A percentile compares a stretch with the other conserved stretches of the same genome.
Conservation (phyloP, 495 filamentous ascomycete genomes). For the Xylaria longipes region DNA sequence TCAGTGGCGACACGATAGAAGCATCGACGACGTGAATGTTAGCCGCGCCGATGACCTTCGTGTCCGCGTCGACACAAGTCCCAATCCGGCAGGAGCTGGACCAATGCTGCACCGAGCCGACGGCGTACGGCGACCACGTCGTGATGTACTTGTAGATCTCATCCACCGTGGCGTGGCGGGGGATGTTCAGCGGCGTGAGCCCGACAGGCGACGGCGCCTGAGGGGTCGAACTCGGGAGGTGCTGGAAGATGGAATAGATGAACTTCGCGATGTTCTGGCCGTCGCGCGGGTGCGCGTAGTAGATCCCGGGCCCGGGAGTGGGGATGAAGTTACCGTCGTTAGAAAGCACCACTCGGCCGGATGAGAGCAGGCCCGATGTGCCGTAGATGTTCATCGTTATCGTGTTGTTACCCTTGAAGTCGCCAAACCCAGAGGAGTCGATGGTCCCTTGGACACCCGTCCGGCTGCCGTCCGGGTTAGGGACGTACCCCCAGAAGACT, state of each 20-base stretch:
- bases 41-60: constrained; percentile 42
- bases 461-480: constrained; percentile 39
- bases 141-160: constrained; percentile 49
- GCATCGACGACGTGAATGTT: constrained; percentile 51
- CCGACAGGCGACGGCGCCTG: constrained; percentile 31
- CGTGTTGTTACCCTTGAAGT: constrained; percentile 40
- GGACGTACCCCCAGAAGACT: constrained; percentile 48
- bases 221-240: constrained; percentile 40
- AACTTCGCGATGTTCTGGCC: constrained; percentile 47
- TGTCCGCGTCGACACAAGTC: constrained; percentile 44
- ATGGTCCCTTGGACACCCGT: constrained; percentile 49
- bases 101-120: constrained; percentile 50
- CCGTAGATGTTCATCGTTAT: constrained; percentile 54
- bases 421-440: constrained; percentile 44
- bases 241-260: constrained; percentile 47
- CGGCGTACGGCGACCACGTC: constrained; percentile 44
- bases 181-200: constrained; percentile 46
- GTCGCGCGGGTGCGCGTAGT: constrained; percentile 47
- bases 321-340: constrained; percentile 42
- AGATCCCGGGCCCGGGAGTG: constrained; percentile 39
- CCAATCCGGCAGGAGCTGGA: constrained; percentile 47
- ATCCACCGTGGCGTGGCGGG: constrained; percentile 38
- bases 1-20: constrained; percentile 46
- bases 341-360: constrained; percentile 42
- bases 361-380: constrained; percentile 48